These are phyloP conservation scores for Penicillium glabrum DNA, from an alignment of 2,329 filamentous ascomycete genomes.

Conservation along the genomic window DNA sequence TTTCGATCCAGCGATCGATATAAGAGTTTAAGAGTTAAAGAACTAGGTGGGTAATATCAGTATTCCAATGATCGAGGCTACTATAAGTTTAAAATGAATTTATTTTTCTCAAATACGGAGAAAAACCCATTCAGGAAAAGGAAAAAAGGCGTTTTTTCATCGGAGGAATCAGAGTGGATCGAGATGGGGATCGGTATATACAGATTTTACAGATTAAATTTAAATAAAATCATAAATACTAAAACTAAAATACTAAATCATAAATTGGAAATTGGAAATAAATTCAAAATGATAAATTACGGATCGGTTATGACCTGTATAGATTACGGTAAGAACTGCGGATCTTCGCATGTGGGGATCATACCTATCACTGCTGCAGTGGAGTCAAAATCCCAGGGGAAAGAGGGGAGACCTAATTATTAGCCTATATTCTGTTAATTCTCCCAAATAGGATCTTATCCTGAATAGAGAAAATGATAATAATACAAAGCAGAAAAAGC, in stretches of 20 bases:
- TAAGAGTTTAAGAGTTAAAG: conserved; percentile 9
- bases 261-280: neutral
- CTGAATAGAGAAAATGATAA: neutral
- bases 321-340: conserved; percentile 26
- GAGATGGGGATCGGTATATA: conserved; percentile 14
- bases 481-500: neutral
- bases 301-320: conserved; percentile 9
- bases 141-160: conserved; percentile 10
- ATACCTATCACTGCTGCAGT: conserved; percentile 17
- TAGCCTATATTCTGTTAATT: neutral
- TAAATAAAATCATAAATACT: neutral
- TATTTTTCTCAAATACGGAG: conserved; percentile 5
- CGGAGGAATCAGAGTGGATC: conserved; percentile 19
- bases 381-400: conserved; percentile 1
- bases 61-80: neutral
- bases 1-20: conserved; percentile 18
- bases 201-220: neutral
- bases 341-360: conserved; percentile 19
- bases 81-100: conserved; percentile 1
- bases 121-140: neutral
- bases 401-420: neutral
- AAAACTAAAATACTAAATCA: neutral
- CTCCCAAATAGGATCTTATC: neutral
- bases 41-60: neutral
- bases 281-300: neutral